Conservation (phyloP, 2,329 filamentous ascomycete species). For the Leptographium galeiforme region DNA sequence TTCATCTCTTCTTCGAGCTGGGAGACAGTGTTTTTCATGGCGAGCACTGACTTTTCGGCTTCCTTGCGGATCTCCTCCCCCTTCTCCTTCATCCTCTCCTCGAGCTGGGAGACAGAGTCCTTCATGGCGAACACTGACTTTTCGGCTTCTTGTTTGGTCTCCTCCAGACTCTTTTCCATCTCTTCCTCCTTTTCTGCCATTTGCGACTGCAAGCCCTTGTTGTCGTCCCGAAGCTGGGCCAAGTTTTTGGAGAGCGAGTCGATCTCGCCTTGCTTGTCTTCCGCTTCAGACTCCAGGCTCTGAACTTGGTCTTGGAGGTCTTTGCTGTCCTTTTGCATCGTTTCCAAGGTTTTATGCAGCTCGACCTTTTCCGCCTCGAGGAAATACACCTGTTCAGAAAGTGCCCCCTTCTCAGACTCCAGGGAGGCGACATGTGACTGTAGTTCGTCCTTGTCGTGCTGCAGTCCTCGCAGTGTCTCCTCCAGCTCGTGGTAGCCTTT, state of each 20-base stretch:
- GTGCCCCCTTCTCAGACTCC: neutral
- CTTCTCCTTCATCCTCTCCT: neutral
- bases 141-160: neutral
- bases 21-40: neutral
- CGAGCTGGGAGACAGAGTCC: neutral
- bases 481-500: neutral
- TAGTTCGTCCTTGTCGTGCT: neutral
- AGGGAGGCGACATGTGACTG: neutral
- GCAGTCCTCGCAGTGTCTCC: neutral
- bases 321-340: neutral
- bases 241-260: neutral
- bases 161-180: neutral
- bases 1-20: neutral
- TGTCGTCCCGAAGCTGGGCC: neutral
- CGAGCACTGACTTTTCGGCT: neutral
- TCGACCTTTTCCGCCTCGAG: conserved; percentile 2
- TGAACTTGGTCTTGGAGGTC: neutral
- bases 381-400: neutral
- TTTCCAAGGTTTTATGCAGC: neutral
- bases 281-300: neutral
- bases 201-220: neutral
- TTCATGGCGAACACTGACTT: neutral
- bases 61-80: neutral
- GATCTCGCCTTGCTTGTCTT: conserved; percentile 1
- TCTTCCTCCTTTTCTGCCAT: neutral